phyloP scores from a whole-genome alignment of 2,329 filamentous ascomycete genomes.

The Cladosporium velox region DNA sequence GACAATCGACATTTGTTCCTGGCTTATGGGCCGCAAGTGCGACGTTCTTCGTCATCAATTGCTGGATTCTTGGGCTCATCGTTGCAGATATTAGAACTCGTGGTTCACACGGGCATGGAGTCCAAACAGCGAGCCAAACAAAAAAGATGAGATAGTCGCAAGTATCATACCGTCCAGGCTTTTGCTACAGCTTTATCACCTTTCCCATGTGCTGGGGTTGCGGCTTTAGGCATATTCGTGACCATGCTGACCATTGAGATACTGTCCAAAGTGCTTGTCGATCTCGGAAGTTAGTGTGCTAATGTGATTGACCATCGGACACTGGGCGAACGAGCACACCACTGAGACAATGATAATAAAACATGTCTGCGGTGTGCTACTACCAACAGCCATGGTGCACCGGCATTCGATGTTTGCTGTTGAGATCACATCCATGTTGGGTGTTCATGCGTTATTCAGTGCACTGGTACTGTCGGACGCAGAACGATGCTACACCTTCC shows the following conservation, averaged over 20 bases:
- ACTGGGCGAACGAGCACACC: background rate
- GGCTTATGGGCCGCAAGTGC: constrained; percentile 77
- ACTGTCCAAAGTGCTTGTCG: background rate
- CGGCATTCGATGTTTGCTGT: no score
- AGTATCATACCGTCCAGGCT: background rate
- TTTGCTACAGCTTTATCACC: background rate
- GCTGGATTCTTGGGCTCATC: constrained; percentile 82
- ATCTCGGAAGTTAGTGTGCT: background rate
- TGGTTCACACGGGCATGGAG: background rate
- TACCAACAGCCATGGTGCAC: background rate
- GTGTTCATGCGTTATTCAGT: no score
- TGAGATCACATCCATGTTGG: no score
- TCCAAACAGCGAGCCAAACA: background rate
- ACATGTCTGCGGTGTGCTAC: background rate
- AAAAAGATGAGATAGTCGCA: background rate
- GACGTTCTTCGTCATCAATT: constrained; percentile 81
- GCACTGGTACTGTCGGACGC: no score
- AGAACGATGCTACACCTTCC: no score
- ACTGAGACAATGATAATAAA: background rate
- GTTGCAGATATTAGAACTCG: constrained; percentile 60
- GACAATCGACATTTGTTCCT: constrained; percentile 78
- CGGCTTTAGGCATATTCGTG: background rate
- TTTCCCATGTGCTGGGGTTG: background rate
- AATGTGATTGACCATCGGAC: background rate
- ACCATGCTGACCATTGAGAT: background rate